These are phyloP conservation scores for Phoma sp. DNA, from an alignment of 2,329 filamentous ascomycete genomes.

Conservation along the genomic window DNA sequence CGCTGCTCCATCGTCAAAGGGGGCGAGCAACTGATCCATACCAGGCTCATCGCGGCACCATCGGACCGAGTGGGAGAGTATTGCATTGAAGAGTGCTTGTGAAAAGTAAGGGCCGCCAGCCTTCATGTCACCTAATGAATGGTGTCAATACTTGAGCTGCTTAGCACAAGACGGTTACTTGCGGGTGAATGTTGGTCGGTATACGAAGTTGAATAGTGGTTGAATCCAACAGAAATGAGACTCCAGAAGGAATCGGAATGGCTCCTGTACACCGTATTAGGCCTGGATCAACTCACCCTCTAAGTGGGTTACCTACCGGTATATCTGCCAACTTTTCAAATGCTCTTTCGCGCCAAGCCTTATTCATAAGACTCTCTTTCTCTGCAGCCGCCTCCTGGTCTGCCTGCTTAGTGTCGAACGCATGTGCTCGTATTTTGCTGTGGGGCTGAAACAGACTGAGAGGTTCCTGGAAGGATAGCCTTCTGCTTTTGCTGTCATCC, in stretches of 20 bases:
- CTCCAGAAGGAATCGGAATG: background rate
- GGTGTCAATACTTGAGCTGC: background rate
- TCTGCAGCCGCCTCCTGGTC: background rate
- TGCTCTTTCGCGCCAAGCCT: background rate
- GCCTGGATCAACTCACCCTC: too few relatives aligned
- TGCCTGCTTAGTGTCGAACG: background rate
- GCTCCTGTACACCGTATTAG: background rate
- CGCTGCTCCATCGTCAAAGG: background rate
- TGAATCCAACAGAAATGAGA: slow-evolving; percentile 4
- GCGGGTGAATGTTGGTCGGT: background rate
- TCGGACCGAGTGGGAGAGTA: background rate
- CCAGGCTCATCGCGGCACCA: slow-evolving; percentile 1
- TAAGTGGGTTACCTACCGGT: background rate
- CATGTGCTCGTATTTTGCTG: background rate
- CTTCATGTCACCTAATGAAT: background rate
- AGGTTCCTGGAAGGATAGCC: background rate
- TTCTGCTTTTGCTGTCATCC: background rate
- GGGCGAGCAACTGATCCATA: background rate
- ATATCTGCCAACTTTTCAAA: background rate
- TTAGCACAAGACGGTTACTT: background rate
- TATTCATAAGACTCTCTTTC: background rate
- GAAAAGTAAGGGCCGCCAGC: background rate
- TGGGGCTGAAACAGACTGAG: background rate
- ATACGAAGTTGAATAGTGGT: background rate
- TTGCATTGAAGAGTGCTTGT: background rate